Evolutionary conservation across 208 protist genomes (phyloP).

Genomic region (Porcisia deanei): DNA sequence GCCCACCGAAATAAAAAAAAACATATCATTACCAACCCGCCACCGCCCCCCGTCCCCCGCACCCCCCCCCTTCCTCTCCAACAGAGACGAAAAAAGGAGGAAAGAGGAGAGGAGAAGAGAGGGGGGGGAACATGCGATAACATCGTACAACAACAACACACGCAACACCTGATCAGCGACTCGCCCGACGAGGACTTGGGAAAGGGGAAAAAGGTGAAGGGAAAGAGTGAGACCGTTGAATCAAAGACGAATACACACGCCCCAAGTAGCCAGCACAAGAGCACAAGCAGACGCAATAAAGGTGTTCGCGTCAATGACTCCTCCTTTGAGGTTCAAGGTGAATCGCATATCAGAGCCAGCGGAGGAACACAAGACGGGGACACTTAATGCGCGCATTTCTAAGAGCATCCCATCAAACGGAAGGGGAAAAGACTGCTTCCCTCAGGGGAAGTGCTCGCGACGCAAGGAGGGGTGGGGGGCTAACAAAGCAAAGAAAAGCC

Average conservation of each 20-base stretch:
- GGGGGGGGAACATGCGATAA: not conserved
- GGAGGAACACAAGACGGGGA: not conserved
- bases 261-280: not conserved
- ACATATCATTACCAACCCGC: slow-evolving; percentile 3
- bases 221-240: not conserved
- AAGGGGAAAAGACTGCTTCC: not conserved
- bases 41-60: too few relatives aligned
- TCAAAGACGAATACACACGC: not conserved
- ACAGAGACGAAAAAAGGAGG: too few relatives aligned
- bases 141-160: not conserved
- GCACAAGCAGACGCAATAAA: not conserved
- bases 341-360: not conserved
- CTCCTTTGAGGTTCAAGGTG: not conserved
- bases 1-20: not conserved
- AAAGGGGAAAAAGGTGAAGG: not conserved
- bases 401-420: not conserved
- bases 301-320: not conserved
- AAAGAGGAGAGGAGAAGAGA: too few relatives aligned
- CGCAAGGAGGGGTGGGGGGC: not conserved
- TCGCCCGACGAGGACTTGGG: not conserved
- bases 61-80: too few relatives aligned
- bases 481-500: not conserved
- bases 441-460: not conserved
- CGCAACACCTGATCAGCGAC: not conserved
- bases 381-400: not conserved